Evolutionary conservation across 768 basidiomycete species (phyloP), one percentile per base, ranked within the genome.

Genomic region (Tulasnella sp.): DNA sequence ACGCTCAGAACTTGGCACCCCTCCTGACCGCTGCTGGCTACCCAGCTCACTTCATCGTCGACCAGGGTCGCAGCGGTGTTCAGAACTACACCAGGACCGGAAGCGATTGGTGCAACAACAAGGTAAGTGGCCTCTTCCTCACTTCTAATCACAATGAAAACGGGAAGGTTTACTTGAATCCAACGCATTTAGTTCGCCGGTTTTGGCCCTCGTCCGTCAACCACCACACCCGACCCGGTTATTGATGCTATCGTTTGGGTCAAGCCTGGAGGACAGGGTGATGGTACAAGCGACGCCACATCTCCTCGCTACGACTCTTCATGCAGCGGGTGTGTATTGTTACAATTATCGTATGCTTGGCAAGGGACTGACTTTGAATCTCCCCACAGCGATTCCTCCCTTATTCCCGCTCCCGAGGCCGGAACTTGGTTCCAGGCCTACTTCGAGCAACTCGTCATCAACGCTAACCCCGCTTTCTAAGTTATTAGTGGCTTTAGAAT

Each of bases 371-470:
- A 70, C 25, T 17, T 42, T 25, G 71, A 75, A 78, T 76, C 77
- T 36, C 40, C 64, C 39, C 17, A 31, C 69, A 70, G 69, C 19
- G 29, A 34, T 25, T 69, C 80, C 77, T 87, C 88, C 73, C 88
- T 89, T 80, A 88, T 89, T 72, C 81, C 82, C 54, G 83, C 58
- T 49, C 67, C 69, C 25, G 40, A 49, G 31, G 89, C 89, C 70
- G 89, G 89, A 39, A 85, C 87, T 58, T 90, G 89, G 89, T 89
- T 89, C 89, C 88, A 90, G 84, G 83, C 85, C n/a, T 90, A 87
- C 84, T 90, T 90, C 82, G 81, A 84, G 81, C 84, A 83, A n/a
- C 82, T 90, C 75, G 87, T 90, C 67, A 82, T 81, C 75, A 84
- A 85, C 58, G 89, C 89, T 72, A 88, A 84, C 83, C 88, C 89